Conservation (phyloP, 2,329 filamentous ascomycete species). For the Didymosphaeria variabile region DNA sequence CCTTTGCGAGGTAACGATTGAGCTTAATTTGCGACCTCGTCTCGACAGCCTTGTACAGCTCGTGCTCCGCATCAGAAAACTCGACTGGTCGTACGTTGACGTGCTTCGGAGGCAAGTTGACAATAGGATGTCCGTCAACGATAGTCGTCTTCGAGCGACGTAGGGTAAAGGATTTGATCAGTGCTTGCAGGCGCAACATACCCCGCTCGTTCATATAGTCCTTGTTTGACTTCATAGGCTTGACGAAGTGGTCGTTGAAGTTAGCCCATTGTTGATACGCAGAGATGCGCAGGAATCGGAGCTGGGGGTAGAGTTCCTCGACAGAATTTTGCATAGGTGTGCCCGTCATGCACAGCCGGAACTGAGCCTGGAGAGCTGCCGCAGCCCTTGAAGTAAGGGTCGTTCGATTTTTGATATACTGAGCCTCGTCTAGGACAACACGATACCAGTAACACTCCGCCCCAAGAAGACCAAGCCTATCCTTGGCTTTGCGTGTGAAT, state of each 20-base stretch:
- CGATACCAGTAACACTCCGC: constrained; percentile 63
- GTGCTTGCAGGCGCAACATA: constrained; percentile 75
- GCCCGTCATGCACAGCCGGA: constrained; percentile 79
- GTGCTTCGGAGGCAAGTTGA: constrained; percentile 72
- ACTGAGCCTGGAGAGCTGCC: constrained; percentile 65
- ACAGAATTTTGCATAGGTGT: constrained; percentile 68
- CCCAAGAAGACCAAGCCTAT: constrained; percentile 63
- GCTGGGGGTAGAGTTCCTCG: constrained; percentile 81
- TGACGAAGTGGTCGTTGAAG: constrained; percentile 67
- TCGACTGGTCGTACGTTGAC: constrained; percentile 69
- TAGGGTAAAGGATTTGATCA: constrained; percentile 83
- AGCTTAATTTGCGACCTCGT: constrained; percentile 72
- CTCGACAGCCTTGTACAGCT: constrained; percentile 74
- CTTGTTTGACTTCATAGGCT: constrained; percentile 53
- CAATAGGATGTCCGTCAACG: constrained; percentile 81
- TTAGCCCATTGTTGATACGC: constrained; percentile 73
- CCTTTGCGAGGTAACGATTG: constrained; percentile 77
- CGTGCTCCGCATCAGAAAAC: constrained; percentile 72
- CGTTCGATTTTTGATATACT: constrained; percentile 79
- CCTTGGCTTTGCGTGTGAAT: constrained; percentile 29
- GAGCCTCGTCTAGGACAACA: constrained; percentile 80
- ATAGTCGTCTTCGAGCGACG: constrained; percentile 81
- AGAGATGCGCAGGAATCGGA: constrained; percentile 78
- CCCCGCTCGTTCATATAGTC: constrained; percentile 54
- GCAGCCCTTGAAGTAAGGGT: constrained; percentile 70